Percentiles rank a stretch among this genome's conserved stretches.
Conservation (phyloP, 2,329 filamentous ascomycete species). For the Emericellopsis cladophorae region DNA sequence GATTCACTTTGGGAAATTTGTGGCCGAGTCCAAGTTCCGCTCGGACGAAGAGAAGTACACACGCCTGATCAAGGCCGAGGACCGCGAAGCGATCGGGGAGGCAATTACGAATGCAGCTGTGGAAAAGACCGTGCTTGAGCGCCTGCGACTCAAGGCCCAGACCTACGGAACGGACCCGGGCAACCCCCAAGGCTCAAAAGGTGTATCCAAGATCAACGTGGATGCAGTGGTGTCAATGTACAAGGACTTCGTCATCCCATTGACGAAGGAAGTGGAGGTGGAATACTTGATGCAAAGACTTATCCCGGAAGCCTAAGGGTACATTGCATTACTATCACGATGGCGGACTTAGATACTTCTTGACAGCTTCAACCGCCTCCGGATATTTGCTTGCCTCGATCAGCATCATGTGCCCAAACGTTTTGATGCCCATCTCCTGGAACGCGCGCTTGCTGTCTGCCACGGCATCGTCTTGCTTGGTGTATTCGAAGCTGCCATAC, state of each 20-base stretch:
- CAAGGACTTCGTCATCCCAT: constrained; percentile 81
- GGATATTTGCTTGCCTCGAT: constrained; percentile 72
- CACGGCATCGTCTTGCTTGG: constrained; percentile 66
- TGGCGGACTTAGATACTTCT: constrained; percentile 54
- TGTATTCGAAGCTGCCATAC: constrained; percentile 62
- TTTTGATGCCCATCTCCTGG: constrained; percentile 80
- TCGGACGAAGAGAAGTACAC: constrained; percentile 74
- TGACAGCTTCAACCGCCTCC: constrained; percentile 61
- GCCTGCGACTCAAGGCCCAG: constrained; percentile 75
- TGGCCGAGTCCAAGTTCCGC: constrained; percentile 89
- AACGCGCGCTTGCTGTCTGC: constrained; percentile 92
- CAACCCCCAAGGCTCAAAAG: constrained; percentile 36
- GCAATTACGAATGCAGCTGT: constrained; percentile 86
- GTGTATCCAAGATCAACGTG: constrained; percentile 73
- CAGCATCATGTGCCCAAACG: constrained; percentile 73
- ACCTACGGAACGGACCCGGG: constrained; percentile 90
- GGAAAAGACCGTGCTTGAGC: constrained; percentile 81
- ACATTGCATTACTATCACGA: too few relatives aligned
- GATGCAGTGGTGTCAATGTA: constrained; percentile 89
- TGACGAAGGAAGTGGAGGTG: constrained; percentile 97
- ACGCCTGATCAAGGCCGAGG: constrained; percentile 65
- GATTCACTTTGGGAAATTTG: constrained; percentile 97
- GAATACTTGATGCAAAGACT: constrained; percentile 96
- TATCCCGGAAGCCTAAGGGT: constrained; percentile 19
- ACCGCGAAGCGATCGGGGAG: constrained; percentile 69